Evolutionary conservation across 805 yeast genomes (phyloP).

Genomic region (Saccharomycopsis javanensis): DNA sequence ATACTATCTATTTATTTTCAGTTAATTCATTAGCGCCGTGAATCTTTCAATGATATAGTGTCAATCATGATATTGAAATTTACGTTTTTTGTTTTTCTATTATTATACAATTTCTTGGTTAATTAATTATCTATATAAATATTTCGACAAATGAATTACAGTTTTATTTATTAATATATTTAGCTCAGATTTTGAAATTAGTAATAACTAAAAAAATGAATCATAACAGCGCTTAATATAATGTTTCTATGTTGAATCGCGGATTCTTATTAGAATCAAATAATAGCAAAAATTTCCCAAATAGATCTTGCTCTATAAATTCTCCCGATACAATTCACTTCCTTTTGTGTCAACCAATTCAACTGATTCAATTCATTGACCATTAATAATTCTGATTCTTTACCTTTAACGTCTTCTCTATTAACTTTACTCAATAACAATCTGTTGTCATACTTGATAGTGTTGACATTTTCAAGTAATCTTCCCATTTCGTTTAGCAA

Average conservation of each 20-base stretch:
- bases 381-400: constrained; percentile 63
- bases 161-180: neutral
- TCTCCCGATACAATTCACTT: constrained; percentile 44
- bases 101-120: neutral
- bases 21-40: neutral
- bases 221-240: neutral
- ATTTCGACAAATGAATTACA: neutral
- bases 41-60: neutral
- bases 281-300: constrained; percentile 44
- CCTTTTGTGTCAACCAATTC: constrained; percentile 47
- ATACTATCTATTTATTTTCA: too few relatives aligned
- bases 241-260: neutral
- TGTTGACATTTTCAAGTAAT: constrained; percentile 39
- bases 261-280: neutral
- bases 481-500: constrained; percentile 46
- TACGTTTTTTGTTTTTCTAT: neutral
- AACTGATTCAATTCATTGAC: constrained; percentile 69
- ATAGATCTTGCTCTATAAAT: constrained; percentile 45
- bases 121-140: neutral
- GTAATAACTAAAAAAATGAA: neutral
- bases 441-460: constrained; percentile 47
- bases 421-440: constrained; percentile 70
- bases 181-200: neutral
- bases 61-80: neutral
- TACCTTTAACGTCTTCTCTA: constrained; percentile 83